Conservation (phyloP, 768 basidiomycete species). For the Boletus tomentosulus region DNA sequence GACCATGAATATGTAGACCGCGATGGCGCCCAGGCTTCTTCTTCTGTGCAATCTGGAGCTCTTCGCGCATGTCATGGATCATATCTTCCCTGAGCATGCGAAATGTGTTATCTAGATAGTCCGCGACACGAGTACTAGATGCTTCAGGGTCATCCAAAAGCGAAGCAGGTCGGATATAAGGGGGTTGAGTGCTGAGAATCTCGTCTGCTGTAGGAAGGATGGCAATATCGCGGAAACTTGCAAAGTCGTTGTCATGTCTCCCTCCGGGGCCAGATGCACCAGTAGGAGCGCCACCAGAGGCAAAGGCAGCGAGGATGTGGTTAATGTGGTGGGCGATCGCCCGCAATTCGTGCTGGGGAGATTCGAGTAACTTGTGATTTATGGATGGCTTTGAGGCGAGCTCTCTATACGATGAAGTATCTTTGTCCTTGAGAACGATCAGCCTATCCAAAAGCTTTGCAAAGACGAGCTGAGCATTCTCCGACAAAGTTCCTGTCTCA, state of each 20-base stretch:
- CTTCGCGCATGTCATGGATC: constrained; percentile 56
- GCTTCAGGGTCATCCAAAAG: constrained; percentile 44
- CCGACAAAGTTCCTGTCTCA: constrained; percentile 27
- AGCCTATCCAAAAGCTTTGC: constrained; percentile 50
- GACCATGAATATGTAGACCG: constrained; percentile 36
- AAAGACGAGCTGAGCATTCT: constrained; percentile 38
- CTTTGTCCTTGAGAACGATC: constrained; percentile 34
- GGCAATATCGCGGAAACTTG: constrained; percentile 54
- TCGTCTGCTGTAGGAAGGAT: constrained; percentile 67
- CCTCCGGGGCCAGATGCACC: constrained; percentile 47
- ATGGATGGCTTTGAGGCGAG: constrained; percentile 34
- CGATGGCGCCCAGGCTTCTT: constrained; percentile 41
- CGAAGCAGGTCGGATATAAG: constrained; percentile 50
- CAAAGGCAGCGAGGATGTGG: constrained; percentile 32
- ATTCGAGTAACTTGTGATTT: constrained; percentile 24
- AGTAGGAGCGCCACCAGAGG: constrained; percentile 17
- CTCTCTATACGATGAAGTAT: constrained; percentile 35
- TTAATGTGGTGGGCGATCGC: constrained; percentile 41
- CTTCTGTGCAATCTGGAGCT: constrained; percentile 42
- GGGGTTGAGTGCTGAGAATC: constrained; percentile 39
- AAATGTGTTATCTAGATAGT: constrained; percentile 63
- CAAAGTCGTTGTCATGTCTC: constrained; percentile 67
- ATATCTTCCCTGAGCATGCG: constrained; percentile 64
- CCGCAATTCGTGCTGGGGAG: constrained; percentile 23
- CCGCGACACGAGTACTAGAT: constrained; percentile 34